Base-by-base conservation (phyloP, 331 rosid genomes). In the Acacia pycnantha region DNA sequence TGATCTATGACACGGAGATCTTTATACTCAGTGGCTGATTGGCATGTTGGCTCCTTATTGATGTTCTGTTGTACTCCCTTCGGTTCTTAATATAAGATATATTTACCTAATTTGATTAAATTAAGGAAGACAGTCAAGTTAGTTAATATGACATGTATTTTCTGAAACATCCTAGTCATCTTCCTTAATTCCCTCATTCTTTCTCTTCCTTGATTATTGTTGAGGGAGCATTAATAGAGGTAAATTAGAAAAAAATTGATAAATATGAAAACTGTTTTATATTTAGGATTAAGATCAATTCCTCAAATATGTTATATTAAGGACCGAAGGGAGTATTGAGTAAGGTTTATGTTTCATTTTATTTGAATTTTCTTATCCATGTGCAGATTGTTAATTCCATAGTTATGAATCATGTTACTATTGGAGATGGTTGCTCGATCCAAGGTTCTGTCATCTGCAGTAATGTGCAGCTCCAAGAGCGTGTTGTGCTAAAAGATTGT, bases 381-480 rank as follows among this genome's bases (percentile, higher is more conserved):
- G 19, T 65, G 70, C 90, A 96, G 99, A 89, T 96, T 69, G 97
- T 89, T 79, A 92, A 96, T 83, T 96, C 99, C 5, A 75, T 96
- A 66, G 94, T 96, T 37, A 92, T 96, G 99, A 90, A 96, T 87
- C 97, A 96, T 82, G 94, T 94, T 86, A 90, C 98, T 24, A 92
- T 96, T 73, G 97, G 89, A 54, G 99, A 96, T 65, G 89, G 88
- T 78, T 91, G 98, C 86, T 91, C 98, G 27, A 91, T 96, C 80
- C 97, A 96, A 89, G 97, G 98, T 80, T 96, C 99, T 24, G 90
- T 94, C 43, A 82, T 96, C 72, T 96, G 99, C 90, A 94, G 98
- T 91, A 94, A 94, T 14, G 99, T 86, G 40, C 99, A 94, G 89
- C 92, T 96, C 85, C 99, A 96, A 84, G 99, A 96, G 72, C 99